Evolutionary conservation across 164 flowering plant species (phyloP), one percentile per base, ranked within the genome.

Genomic region (Paratinospora sagittata): DNA sequence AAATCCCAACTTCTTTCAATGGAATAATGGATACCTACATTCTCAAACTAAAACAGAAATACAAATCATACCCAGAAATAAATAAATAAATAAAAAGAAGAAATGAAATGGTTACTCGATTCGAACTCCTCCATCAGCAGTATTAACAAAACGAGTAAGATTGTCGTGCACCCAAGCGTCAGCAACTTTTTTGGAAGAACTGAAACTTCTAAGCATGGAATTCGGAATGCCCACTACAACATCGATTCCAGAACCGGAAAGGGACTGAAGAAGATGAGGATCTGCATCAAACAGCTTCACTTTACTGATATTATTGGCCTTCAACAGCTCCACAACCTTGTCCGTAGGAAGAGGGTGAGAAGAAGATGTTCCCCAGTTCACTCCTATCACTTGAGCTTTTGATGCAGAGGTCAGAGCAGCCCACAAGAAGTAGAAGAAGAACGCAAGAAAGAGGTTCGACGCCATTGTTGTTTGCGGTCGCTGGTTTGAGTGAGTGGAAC

Each of bases 311-410:
- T 77, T 76, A 83, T 94, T 91, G 76, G 92, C 72, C 70, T 88
- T 88, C 73, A 94, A 68, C 36, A 94, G 86, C 82, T 82, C 81
- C 73, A 91, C 96, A 27, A 90, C 97, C 70, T 81, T 84, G 39
- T 81, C 41, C 10, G 97, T 88, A 12, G 93, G 89, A 3, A 93
- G 87, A 64, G 93, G 92, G 78, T 90, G 93, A 5, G 97, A 89
- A 13, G 96, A 78, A 39, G 76, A 55, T n/a, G 89, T 80, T 36
- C 98, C 98, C 98, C 98, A 94, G 89, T 94, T 91, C 73, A 94
- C 90, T 8, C 98, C 98, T 0, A 92, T 41, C 33, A 84, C 82
- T 57, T 2, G 24, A 67, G 65, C 88, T 70, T 45, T 65, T 30
- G 45, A 41, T 41, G 45, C 8, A 41, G 45, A 41, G 0, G 12